A percentile compares a stretch with the other conserved stretches of the same genome.
phyloP scores from a whole-genome alignment of 805 yeast species.

The Metschnikowia lunata region DNA sequence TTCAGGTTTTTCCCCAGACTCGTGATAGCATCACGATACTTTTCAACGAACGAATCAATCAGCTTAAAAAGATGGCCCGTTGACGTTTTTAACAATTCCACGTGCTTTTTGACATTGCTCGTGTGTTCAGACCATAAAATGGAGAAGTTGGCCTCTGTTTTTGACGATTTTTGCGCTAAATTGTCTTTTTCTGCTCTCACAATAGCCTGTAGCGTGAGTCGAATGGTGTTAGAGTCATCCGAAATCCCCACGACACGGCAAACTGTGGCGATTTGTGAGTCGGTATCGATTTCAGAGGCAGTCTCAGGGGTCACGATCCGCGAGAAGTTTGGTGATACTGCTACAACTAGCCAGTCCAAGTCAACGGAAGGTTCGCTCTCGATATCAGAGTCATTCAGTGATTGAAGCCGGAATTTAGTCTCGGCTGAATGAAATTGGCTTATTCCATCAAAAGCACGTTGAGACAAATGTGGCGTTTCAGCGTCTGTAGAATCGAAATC shows the following conservation, averaged over 20 bases:
- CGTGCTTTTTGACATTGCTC: constrained; percentile 14
- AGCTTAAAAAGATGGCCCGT: constrained; percentile 25
- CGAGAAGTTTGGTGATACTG: constrained; percentile 30
- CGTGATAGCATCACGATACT: constrained; percentile 33
- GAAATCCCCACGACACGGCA: constrained; percentile 45
- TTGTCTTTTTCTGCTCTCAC: constrained; percentile 34
- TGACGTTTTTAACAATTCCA: constrained; percentile 17
- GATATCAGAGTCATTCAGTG: neutral
- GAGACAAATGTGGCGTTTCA: constrained; percentile 20
- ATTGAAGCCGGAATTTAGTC: constrained; percentile 1
- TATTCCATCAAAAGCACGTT: constrained; percentile 31
- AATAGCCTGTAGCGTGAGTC: constrained; percentile 47
- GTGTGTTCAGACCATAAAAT: constrained; percentile 22
- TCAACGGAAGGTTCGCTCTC: constrained; percentile 12
- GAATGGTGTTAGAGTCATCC: constrained; percentile 41
- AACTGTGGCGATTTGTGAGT: constrained; percentile 33
- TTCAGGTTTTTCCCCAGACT: constrained; percentile 16
- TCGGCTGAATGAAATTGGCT: constrained; percentile 17
- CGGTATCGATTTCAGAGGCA: neutral
- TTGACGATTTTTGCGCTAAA: neutral
- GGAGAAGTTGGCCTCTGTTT: constrained; percentile 24
- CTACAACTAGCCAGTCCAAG: constrained; percentile 37
- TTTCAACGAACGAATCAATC: constrained; percentile 38
- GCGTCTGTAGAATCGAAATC: constrained; percentile 23
- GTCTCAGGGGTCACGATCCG: constrained; percentile 20